phyloP scores from a whole-genome alignment of 768 basidiomycete genomes.

The Coprinopsis cinerea region DNA sequence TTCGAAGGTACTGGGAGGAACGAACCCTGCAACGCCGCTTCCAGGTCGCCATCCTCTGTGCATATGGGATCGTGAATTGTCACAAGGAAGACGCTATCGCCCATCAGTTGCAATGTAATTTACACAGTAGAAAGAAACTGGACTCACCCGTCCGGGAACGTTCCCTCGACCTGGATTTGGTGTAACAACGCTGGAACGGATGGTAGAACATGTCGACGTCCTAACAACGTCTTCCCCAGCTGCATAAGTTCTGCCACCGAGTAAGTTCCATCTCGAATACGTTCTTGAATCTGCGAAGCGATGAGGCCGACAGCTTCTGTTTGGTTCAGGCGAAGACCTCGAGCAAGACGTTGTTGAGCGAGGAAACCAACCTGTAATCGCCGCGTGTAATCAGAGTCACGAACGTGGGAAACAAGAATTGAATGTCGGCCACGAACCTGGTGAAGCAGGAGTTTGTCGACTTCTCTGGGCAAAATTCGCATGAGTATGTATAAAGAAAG shows the following conservation, averaged over 20 bases:
- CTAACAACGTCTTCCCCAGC: conserved; percentile 82
- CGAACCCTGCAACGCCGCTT: conserved; percentile 88
- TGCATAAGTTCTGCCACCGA: conserved; percentile 92
- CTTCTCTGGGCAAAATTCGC: conserved; percentile 70
- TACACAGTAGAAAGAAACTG: background rate
- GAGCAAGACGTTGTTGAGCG: conserved; percentile 90
- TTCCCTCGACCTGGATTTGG: conserved; percentile 93
- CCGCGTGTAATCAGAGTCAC: background rate
- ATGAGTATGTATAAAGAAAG: conserved; percentile 32
- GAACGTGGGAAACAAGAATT: background rate
- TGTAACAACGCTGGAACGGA: conserved; percentile 70
- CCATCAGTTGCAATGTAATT: conserved; percentile 1
- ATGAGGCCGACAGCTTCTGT: conserved; percentile 89
- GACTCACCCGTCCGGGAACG: conserved; percentile 77
- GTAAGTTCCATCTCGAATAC: conserved; percentile 85
- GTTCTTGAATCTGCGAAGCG: conserved; percentile 87
- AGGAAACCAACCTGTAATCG: conserved; percentile 66
- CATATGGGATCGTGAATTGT: conserved; percentile 95
- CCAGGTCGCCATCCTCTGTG: conserved; percentile 71
- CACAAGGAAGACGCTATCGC: conserved; percentile 80
- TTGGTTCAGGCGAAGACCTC: conserved; percentile 84
- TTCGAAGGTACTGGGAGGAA: conserved; percentile 79
- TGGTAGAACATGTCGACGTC: conserved; percentile 83
- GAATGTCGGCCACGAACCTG: conserved; percentile 34
- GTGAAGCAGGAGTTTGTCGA: conserved; percentile 69